Evolutionary conservation across 305 asterid species (phyloP), one percentile per base, ranked within the genome.

Genomic region (Petunia hybrid): DNA sequence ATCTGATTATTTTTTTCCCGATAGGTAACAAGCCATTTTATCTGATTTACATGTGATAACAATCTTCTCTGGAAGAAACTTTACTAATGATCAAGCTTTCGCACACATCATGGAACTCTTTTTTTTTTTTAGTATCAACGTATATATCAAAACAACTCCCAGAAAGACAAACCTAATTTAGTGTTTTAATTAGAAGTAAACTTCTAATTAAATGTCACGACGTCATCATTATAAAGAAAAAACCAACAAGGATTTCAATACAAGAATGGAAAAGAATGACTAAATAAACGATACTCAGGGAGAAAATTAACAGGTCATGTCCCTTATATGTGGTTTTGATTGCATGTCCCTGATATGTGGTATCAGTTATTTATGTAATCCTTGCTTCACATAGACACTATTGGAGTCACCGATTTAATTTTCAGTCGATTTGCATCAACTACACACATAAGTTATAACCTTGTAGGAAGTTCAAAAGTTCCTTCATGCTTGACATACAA

Each of bases 161-260:
- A 70, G 36, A 73, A 7, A 53, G 51, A 36, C 4, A 74, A 74
- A 71, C 43, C 48, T 48, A 71, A 71, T 71, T 31, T 22, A 70
- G 48, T 70, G 22, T 22, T 46, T 48, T 45, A 48, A 74, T 41
- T 36, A 53, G 62, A 63, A 73, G 45, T 36, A 7, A 73, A 73
- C 36, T 73, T 73, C 46, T 36, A 36, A 73, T 36, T 22, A 22
- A 73, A 35, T 48, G 36, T 46, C 35, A 73, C 22, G 53, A 51
- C 43, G 22, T 5, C 77, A 46, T 31, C 14, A 46, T 46, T 71
- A 48, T 46, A 46, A 46, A 48, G 61, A 71, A 31, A 22, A 71
- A 45, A 71, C 63, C 78, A 73, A 8, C 53, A 51, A 6, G 46
- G 45, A 51, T 14, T 73, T 53, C 36, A 73, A 68, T 68, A 42